Conservation (phyloP, 441 rosid species). For the Caryocar brasiliense region DNA sequence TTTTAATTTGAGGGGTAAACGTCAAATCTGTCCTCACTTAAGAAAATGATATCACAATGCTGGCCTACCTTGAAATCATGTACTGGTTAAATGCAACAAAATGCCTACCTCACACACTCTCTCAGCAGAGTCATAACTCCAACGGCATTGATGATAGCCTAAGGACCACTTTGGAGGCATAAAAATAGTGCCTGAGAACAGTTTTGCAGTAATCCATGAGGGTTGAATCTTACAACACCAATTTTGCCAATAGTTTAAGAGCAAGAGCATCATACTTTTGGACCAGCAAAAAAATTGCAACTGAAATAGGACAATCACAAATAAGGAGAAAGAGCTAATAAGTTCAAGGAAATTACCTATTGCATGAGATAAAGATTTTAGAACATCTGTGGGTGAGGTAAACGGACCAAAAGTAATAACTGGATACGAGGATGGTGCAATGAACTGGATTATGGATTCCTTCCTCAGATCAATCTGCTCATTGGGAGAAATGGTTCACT, state of each 20-base stretch:
- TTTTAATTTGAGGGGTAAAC: no score
- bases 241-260: no score
- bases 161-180: constrained; percentile 98
- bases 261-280: not conserved
- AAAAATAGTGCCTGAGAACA: constrained; percentile 58
- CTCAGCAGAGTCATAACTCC: constrained; percentile 75
- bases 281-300: no score
- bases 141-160: constrained; percentile 94
- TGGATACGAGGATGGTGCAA: constrained; percentile 57
- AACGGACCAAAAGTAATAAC: constrained; percentile 86
- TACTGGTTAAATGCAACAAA: not conserved
- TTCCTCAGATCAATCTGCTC: constrained; percentile 81
- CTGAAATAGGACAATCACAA: no score
- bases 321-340: constrained; percentile 4
- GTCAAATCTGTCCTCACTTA: not conserved
- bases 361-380: constrained; percentile 73
- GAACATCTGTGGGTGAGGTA: constrained; percentile 60
- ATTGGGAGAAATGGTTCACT: constrained; percentile 11
- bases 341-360: constrained; percentile 39
- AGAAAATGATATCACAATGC: not conserved
- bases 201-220: not conserved
- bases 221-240: no score
- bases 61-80: not conserved
- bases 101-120: constrained; percentile 71
- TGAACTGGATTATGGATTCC: constrained; percentile 41